Evolutionary conservation across 352 stramenopile species (phyloP), one percentile per base, ranked within the genome.

Genomic region (Globisporangium lucens): DNA sequence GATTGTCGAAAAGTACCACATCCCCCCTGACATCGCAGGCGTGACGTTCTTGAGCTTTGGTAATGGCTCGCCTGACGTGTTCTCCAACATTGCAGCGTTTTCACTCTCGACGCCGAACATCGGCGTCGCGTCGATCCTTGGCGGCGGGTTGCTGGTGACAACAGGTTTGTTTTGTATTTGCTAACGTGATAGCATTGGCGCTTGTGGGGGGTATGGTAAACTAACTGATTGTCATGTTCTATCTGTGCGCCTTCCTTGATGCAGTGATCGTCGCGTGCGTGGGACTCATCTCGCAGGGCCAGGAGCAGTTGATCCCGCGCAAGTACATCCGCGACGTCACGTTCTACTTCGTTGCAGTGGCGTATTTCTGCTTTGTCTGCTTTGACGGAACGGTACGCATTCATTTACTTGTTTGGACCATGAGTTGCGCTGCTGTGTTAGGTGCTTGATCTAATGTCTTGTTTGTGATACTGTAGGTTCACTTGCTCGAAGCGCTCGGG

Each of bases 11-110:
- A 87, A 89, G 70, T 91, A 89, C 67, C 82, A 73, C 6, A 88
- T 94, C 52, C 85, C 83, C 30, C 82, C 85, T 1, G 82, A 91
- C 29, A 76, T 94, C 29, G 83, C 85, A 0, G 85, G 85, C 30
- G 85, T 92, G 22, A 94, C 85, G 33, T 91, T 94, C 71, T 72
- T 94, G 46, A 94, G 83, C 72, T 94, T 91, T 41, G 82, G 83
- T 24, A 94, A 94, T 64, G 85, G 83, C 12, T 91, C 83, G 20
- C 83, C 85, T 6, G 83, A 94, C 52, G 82, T 94, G 0, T 92
- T 94, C 58, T 89, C 85, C 49, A 93, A 93, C 36, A 91, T 94
- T 24, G 83, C 83, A 1, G 85, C 83, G 2, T 91, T 94, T 36
- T 73, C 82, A 12, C 79, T 79, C 2, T 68, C 78, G 4, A 89